A percentile compares a stretch with the other conserved stretches of the same genome.
Evolutionary conservation across 176 grass and related monocot species (phyloP).

Genomic region (Avena sativa): DNA sequence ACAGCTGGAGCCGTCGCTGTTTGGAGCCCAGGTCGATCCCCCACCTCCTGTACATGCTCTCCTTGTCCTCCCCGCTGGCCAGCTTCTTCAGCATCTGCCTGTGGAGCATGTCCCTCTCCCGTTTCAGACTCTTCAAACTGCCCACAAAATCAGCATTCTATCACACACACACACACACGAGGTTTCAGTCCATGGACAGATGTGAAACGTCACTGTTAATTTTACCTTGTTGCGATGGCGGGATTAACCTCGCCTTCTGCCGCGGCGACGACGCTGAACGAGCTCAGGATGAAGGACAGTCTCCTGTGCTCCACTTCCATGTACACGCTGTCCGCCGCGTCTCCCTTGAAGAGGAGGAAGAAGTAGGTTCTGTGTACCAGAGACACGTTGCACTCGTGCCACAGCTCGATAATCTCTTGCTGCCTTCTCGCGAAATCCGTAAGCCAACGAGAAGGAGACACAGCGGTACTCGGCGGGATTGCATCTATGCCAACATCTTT

Average conservation of each 20-base stretch:
- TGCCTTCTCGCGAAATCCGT: slow-evolving; percentile 72
- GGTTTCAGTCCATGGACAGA: slow-evolving; percentile 9
- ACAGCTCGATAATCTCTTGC: slow-evolving; percentile 77
- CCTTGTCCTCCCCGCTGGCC: slow-evolving; percentile 66
- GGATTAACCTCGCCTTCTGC: slow-evolving; percentile 34
- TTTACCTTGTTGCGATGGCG: slow-evolving; percentile 54
- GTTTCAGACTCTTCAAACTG: slow-evolving; percentile 72
- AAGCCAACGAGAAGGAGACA: slow-evolving; percentile 50
- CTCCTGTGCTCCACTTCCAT: slow-evolving; percentile 91
- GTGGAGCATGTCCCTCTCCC: slow-evolving; percentile 80
- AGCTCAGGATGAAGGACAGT: slow-evolving; percentile 72
- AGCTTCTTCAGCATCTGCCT: slow-evolving; percentile 87
- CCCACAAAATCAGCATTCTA: slow-evolving; percentile 11
- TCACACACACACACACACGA: not conserved
- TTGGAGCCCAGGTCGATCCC: slow-evolving; percentile 78
- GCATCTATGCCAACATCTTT: slow-evolving; percentile 55
- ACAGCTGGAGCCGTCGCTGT: slow-evolving; percentile 68
- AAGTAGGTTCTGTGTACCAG: slow-evolving; percentile 83
- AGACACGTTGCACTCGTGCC: slow-evolving; percentile 83
- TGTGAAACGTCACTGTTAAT: not conserved
- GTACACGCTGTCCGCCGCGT: slow-evolving; percentile 80
- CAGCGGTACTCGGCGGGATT: slow-evolving; percentile 31
- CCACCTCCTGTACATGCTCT: slow-evolving; percentile 69
- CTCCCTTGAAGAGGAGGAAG: slow-evolving; percentile 93
- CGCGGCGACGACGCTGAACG: slow-evolving; percentile 18